phyloP scores from a whole-genome alignment of 306 rosid species.

The Quercus glauca region DNA sequence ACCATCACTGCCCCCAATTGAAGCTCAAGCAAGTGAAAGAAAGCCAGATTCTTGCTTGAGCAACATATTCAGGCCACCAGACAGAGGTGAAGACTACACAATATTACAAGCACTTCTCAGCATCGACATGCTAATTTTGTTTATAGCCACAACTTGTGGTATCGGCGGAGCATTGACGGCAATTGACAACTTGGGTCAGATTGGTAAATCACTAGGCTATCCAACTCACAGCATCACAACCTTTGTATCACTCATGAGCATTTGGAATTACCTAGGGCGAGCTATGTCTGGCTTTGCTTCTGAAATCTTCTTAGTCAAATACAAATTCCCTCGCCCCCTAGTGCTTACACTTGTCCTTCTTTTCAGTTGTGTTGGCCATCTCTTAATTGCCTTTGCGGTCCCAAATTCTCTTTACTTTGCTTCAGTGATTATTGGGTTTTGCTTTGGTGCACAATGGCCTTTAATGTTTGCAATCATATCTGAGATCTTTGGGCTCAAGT shows the following conservation, averaged over 20 bases:
- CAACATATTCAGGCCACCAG: conserved; percentile 44
- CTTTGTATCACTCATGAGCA: conserved; percentile 66
- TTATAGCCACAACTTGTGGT: conserved; percentile 38
- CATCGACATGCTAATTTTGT: conserved; percentile 60
- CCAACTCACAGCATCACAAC: conserved; percentile 47
- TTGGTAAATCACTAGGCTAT: conserved; percentile 56
- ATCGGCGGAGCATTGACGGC: conserved; percentile 61
- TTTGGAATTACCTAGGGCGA: conserved; percentile 73
- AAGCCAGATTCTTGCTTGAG: conserved; percentile 22
- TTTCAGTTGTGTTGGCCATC: conserved; percentile 54
- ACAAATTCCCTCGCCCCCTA: conserved; percentile 59
- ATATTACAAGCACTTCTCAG: conserved; percentile 69
- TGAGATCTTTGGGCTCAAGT: conserved; percentile 67
- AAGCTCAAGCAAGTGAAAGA: background rate
- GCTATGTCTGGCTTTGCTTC: conserved; percentile 50
- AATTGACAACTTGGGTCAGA: conserved; percentile 74
- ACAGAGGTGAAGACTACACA: conserved; percentile 68
- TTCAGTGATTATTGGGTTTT: conserved; percentile 56
- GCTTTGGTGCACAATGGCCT: conserved; percentile 71
- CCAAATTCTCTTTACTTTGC: conserved; percentile 57
- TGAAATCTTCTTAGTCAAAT: conserved; percentile 50
- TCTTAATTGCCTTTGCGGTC: conserved; percentile 52
- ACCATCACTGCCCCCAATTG: background rate
- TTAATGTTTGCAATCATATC: conserved; percentile 65
- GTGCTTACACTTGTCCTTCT: conserved; percentile 49